Conservation (phyloP, 225 moss, liverwort and hornwort genomes). For the Marchantia polymorpha region DNA sequence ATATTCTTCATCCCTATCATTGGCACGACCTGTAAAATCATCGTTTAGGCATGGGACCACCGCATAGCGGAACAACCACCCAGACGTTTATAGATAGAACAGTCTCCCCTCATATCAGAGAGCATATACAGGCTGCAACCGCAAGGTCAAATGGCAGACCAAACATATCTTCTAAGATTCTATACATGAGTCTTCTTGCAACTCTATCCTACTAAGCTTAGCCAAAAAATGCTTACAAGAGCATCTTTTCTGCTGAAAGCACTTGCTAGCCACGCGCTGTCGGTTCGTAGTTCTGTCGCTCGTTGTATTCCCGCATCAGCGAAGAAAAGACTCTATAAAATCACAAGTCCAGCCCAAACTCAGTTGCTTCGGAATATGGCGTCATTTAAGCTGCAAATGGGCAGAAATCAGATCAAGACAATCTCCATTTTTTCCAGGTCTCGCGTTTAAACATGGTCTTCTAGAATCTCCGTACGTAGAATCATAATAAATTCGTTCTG, state of each 20-base stretch:
- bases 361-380: background rate
- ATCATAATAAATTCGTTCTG: too few species aligned
- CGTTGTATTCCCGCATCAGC: constrained; percentile 72
- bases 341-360: background rate
- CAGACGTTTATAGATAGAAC: background rate
- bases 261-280: constrained; percentile 48
- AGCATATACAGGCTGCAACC: background rate
- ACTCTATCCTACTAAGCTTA: background rate
- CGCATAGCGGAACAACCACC: background rate
- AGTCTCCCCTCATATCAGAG: background rate
- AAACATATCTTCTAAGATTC: background rate
- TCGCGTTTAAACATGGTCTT: too few species aligned
- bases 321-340: constrained; percentile 56
- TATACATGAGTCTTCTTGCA: too few species aligned
- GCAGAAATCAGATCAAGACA: too few species aligned
- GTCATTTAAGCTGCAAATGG: too few species aligned
- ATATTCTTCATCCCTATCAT: constrained; percentile 61
- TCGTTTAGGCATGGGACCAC: background rate
- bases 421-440: too few species aligned
- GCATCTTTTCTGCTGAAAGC: constrained; percentile 61
- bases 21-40: constrained; percentile 58
- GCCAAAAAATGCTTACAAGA: constrained; percentile 43
- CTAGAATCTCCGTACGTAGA: too few species aligned
- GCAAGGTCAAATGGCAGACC: background rate
- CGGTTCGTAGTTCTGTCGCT: constrained; percentile 63